Conservation (phyloP, 768 basidiomycete species). For the Cantharellus cinnabarinus region DNA sequence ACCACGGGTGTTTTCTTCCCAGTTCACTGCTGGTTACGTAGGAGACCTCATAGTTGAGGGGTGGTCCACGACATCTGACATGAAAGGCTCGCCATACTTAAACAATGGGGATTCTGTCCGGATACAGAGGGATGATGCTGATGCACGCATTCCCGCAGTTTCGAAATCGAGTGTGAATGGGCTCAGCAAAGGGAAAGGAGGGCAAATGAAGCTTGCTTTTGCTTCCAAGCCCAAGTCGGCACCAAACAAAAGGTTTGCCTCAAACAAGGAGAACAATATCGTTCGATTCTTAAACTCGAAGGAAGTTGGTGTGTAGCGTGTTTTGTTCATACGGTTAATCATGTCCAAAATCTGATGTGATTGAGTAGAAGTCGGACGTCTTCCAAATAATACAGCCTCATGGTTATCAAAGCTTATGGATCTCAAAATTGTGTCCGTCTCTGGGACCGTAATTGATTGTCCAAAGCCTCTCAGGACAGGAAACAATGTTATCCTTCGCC, state of each 20-base stretch:
- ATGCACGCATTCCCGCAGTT: neutral
- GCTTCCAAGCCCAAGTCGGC: constrained; percentile 1
- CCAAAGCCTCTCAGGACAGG: constrained; percentile 52
- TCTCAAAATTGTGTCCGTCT: constrained; percentile 43
- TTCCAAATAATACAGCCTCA: constrained; percentile 45
- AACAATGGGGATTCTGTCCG: constrained; percentile 3
- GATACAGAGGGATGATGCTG: constrained; percentile 1
- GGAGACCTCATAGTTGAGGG: constrained; percentile 7
- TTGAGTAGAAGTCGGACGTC: constrained; percentile 48
- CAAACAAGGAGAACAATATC: constrained; percentile 8
- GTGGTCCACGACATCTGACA: constrained; percentile 7
- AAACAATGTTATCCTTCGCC: constrained; percentile 52
- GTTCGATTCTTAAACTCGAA: constrained; percentile 9
- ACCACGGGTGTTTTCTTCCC: neutral
- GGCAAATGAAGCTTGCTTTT: constrained; percentile 8
- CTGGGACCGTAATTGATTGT: constrained; percentile 58
- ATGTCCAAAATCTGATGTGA: constrained; percentile 1
- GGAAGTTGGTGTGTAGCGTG: constrained; percentile 4
- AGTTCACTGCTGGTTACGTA: constrained; percentile 1
- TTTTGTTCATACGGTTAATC: neutral
- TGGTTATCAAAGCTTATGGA: constrained; percentile 65
- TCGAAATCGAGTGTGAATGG: neutral
- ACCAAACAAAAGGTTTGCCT: constrained; percentile 1
- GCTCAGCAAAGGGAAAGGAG: constrained; percentile 5
- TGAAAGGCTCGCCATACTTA: constrained; percentile 1